These are phyloP conservation scores for Metarhizium brunneum DNA, from an alignment of 2,329 filamentous ascomycete species.

Conservation along the genomic window DNA sequence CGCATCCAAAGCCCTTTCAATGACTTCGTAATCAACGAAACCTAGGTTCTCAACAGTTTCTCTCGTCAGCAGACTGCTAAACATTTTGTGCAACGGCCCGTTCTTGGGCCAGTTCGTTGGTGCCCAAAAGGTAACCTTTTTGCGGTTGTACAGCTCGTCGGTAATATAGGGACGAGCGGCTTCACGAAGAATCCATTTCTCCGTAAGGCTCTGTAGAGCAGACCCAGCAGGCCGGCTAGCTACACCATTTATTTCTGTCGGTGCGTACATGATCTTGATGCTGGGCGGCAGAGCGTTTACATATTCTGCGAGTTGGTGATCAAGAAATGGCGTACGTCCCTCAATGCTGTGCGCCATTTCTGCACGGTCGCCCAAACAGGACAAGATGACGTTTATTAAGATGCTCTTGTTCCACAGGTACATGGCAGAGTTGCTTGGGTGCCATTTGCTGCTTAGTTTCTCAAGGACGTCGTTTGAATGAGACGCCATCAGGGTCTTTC, in stretches of 20 bases:
- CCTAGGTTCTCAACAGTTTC: slow-evolving; percentile 28
- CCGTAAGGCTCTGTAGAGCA: slow-evolving; percentile 19
- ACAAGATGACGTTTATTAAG: slow-evolving; percentile 19
- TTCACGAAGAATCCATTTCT: slow-evolving; percentile 44
- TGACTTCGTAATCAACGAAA: slow-evolving; percentile 28
- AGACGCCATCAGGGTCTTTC: too few relatives aligned
- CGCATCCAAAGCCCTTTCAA: slow-evolving; percentile 22
- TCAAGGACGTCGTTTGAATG: too few relatives aligned
- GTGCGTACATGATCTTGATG: slow-evolving; percentile 3
- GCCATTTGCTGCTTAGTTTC: slow-evolving; percentile 4
- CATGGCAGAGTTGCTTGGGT: slow-evolving; percentile 3
- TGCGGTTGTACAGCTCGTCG: slow-evolving; percentile 38
- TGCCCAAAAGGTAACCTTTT: slow-evolving; percentile 40
- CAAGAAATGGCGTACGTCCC: slow-evolving; percentile 25
- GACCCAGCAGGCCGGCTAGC: background rate
- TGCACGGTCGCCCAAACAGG: slow-evolving; percentile 21
- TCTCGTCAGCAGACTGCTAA: slow-evolving; percentile 21
- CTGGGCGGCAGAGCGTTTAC: slow-evolving; percentile 7
- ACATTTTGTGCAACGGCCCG: slow-evolving; percentile 31
- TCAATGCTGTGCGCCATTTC: slow-evolving; percentile 29
- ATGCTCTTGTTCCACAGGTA: slow-evolving; percentile 6
- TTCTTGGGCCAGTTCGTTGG: slow-evolving; percentile 29
- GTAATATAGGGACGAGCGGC: slow-evolving; percentile 40
- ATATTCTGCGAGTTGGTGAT: slow-evolving; percentile 12
- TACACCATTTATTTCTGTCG: background rate